Evolutionary conservation across 805 yeast species (phyloP), one percentile per base, ranked within the genome.

Genomic region (Brettanomyces bruxellensis): DNA sequence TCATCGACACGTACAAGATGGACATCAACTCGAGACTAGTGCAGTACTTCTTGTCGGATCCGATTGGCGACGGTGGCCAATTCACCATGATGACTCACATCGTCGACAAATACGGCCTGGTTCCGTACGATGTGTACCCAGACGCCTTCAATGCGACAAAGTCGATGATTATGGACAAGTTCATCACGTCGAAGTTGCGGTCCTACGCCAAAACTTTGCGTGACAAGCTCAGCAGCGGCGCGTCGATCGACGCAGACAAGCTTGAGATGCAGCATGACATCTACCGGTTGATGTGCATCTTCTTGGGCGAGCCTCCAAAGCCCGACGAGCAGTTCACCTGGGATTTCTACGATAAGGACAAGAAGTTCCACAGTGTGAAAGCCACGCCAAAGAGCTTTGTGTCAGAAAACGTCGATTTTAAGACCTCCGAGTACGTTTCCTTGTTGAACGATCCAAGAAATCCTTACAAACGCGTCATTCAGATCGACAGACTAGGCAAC

Each of bases 61-160:
- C 95, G 24, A 78, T 81, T 40, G 62, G 74, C 48, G 95, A 88
- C 59, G 95, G 96, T 55, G 95, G 96, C 45, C 95, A 87, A 65
- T 86, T 84, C 73, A 81, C 84, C 52, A 83, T 87, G 93, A 77
- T 86, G 60, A 71, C 81, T 43, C 85, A 86, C 64, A 61, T 88
- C 47, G 75, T 86, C 44, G 78, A 79, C 51, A 88, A 87, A 64
- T 88, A 87, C 56, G 95, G 95, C 28, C 59, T 84, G 45, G 85
- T 87, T 45, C 96, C 96, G 36, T 71, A 81, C 57, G 77, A 75
- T 52, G 62, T 78, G 14, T 88, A 75, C 66, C 90, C 91, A 9
- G 95, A 87, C 61, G 71, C 78, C 46, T 61, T 51, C 51, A 76
- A 78, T 38, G 69, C 83, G 14, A 75, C 86, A 3, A 62, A 66